Percentiles rank a stretch among this genome's conserved stretches.
Evolutionary conservation across 2,329 filamentous ascomycete genomes (phyloP).

Genomic region (Thelonectria rubi): DNA sequence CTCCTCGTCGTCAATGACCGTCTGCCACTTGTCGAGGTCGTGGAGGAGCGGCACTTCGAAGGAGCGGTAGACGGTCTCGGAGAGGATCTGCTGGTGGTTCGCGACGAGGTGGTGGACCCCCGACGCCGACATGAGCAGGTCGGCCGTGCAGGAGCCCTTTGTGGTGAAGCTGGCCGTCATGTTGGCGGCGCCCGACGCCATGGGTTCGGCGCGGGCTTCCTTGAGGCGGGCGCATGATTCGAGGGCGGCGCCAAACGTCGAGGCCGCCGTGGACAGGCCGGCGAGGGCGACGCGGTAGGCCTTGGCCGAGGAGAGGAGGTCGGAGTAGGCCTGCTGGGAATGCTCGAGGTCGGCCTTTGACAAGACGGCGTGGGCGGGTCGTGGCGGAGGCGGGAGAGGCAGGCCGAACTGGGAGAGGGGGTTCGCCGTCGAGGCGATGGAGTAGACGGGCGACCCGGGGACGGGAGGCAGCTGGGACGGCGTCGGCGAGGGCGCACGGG

Average conservation of each 20-base stretch:
- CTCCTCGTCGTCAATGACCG: conserved; percentile 71
- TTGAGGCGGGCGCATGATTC: conserved; percentile 75
- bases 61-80: conserved; percentile 72
- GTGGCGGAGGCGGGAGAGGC: conserved; percentile 68
- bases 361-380: conserved; percentile 66
- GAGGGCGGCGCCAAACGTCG: conserved; percentile 70
- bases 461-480: conserved; percentile 67
- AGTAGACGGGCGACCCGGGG: conserved; percentile 71
- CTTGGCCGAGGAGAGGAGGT: conserved; percentile 70
- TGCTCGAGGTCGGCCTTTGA: conserved; percentile 70
- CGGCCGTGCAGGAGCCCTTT: conserved; percentile 66
- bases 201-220: conserved; percentile 69
- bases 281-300: conserved; percentile 70
- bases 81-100: conserved; percentile 76
- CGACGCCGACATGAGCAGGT: conserved; percentile 68
- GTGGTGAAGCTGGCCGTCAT: conserved; percentile 59
- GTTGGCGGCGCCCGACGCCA: conserved; percentile 51
- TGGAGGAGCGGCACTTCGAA: conserved; percentile 76
- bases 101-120: conserved; percentile 74
- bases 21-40: conserved; percentile 72
- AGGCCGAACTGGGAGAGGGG: conserved; percentile 67
- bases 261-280: conserved; percentile 67
- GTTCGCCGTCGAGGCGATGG: conserved; percentile 69
- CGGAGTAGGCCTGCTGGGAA: conserved; percentile 70
- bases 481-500: conserved; percentile 58